Conservation (phyloP, 1,139 yeast genomes). For the Sugiyamaella grinbergsii region DNA sequence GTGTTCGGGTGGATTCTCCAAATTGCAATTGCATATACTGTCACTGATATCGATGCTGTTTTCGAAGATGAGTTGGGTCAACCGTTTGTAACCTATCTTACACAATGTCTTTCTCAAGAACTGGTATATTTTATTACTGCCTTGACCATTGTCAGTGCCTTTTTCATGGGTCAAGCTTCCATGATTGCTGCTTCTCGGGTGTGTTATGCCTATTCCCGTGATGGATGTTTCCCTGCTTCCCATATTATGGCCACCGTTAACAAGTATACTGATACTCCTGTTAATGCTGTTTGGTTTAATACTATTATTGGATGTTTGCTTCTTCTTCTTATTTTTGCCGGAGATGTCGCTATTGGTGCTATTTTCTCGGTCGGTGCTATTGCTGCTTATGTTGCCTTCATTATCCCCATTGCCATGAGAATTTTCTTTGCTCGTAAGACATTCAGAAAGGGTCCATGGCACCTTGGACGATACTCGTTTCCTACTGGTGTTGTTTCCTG, state of each 20-base stretch:
- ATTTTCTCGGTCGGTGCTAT: constrained; percentile 78
- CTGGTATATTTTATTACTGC: constrained; percentile 59
- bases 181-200: constrained; percentile 72
- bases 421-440: constrained; percentile 53
- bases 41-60: constrained; percentile 55
- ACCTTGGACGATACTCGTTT: constrained; percentile 56
- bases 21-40: constrained; percentile 66
- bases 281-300: constrained; percentile 70
- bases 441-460: constrained; percentile 71
- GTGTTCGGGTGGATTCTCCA: constrained; percentile 62
- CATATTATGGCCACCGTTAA: constrained; percentile 57
- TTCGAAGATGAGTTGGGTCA: constrained; percentile 61
- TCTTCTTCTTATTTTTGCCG: constrained; percentile 64
- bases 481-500: constrained; percentile 44
- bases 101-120: constrained; percentile 52
- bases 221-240: constrained; percentile 67
- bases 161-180: constrained; percentile 70
- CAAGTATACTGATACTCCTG: constrained; percentile 61
- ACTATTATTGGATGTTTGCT: constrained; percentile 58
- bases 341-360: constrained; percentile 70
- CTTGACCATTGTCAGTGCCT: constrained; percentile 60
- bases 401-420: constrained; percentile 54
- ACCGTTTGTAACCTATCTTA: constrained; percentile 61
- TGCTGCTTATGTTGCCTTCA: constrained; percentile 69
- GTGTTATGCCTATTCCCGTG: constrained; percentile 69